phyloP scores from a whole-genome alignment of 192 early-diverging fungal species.

The Coemansia sp. region DNA sequence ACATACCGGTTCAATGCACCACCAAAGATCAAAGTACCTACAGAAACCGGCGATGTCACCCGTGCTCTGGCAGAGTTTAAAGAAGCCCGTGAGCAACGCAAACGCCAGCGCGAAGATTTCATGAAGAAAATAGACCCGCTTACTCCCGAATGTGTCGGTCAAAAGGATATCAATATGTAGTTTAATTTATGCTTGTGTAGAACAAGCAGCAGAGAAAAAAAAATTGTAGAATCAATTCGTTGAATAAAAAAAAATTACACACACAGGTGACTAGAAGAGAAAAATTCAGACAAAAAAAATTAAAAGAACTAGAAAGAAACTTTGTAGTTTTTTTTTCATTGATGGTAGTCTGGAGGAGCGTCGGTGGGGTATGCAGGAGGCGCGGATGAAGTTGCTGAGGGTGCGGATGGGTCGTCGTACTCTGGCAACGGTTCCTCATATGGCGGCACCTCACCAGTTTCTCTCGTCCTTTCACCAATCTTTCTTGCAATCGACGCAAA shows the following conservation, averaged over 20 bases:
- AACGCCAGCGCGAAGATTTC: constrained; percentile 25
- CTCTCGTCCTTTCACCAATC: constrained; percentile 32
- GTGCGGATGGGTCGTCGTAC: constrained; percentile 28
- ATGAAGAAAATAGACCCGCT: constrained; percentile 16
- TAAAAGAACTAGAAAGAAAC: neutral
- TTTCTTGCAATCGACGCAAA: constrained; percentile 42
- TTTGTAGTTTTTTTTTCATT: neutral
- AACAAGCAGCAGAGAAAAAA: neutral
- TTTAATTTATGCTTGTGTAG: neutral
- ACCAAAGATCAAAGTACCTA: constrained; percentile 34
- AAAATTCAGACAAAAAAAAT: neutral
- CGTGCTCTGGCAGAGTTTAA: constrained; percentile 15
- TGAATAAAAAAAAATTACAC: neutral
- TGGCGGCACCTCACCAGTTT: constrained; percentile 36
- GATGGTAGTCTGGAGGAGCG: constrained; percentile 44
- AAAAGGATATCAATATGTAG: neutral
- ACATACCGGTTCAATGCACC: constrained; percentile 46
- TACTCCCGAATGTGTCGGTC: neutral
- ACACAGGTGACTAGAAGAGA: neutral
- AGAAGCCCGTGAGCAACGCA: constrained; percentile 20
- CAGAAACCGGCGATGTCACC: constrained; percentile 27
- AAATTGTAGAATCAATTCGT: neutral
- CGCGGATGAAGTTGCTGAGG: neutral
- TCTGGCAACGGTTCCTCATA: constrained; percentile 46
- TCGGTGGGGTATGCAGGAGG: constrained; percentile 29